Conservation (phyloP, 148 eudicot genomes). For the Vaccinium vitisidaea region DNA sequence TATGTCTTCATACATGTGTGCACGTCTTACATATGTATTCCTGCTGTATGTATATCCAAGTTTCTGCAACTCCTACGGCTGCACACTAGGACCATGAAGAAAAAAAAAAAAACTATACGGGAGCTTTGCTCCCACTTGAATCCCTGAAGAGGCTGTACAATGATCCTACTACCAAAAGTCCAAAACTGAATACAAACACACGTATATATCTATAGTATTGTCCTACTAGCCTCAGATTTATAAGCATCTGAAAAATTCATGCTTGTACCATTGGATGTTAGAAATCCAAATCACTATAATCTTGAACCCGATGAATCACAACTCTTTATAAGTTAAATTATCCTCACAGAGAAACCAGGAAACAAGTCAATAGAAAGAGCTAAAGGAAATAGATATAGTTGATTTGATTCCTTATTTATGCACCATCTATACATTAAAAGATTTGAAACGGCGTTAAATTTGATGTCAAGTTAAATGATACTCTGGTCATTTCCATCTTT, state of each 20-base stretch:
- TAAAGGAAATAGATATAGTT: neutral
- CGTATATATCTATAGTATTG: neutral
- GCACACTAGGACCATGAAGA: too few species aligned
- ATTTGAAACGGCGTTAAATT: neutral
- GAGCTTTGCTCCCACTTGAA: too few species aligned
- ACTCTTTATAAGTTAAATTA: neutral
- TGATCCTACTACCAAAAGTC: neutral
- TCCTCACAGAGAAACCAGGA: neutral
- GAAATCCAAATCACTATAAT: neutral
- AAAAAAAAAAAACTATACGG: too few species aligned
- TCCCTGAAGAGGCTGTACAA: too few species aligned
- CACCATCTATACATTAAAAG: neutral
- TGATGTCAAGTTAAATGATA: neutral
- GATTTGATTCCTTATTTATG: neutral
- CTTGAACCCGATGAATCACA: neutral
- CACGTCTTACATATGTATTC: too few species aligned
- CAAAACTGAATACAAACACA: neutral
- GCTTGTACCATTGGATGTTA: neutral
- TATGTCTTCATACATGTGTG: neutral
- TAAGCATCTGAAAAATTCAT: neutral
- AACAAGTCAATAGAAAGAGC: neutral
- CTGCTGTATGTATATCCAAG: too few species aligned
- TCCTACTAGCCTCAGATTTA: neutral
- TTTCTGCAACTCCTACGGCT: too few species aligned
- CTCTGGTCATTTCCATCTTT: neutral